Evolutionary conservation across 2,329 filamentous ascomycete genomes (phyloP).

Genomic region (Reticulascus tulasneorum): DNA sequence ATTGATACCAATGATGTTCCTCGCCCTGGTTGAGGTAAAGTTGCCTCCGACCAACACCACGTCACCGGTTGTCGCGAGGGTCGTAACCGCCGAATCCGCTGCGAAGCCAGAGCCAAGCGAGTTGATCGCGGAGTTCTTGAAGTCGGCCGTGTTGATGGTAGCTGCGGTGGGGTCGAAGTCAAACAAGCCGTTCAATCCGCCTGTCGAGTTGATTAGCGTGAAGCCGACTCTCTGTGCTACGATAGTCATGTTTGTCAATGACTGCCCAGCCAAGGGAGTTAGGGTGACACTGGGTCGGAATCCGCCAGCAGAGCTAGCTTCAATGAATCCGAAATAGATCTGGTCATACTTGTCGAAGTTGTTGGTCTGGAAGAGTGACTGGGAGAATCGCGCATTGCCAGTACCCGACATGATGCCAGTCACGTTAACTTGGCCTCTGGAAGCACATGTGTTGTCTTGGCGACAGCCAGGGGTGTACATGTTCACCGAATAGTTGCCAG

Average conservation of each 20-base stretch:
- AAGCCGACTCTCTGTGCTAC: slow-evolving; percentile 91
- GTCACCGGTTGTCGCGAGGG: slow-evolving; percentile 62
- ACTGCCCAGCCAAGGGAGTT: slow-evolving; percentile 62
- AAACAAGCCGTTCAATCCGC: slow-evolving; percentile 83
- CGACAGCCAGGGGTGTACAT: slow-evolving; percentile 90
- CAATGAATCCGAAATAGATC: slow-evolving; percentile 81
- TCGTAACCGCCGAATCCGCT: slow-evolving; percentile 62
- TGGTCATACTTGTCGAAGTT: slow-evolving; percentile 95
- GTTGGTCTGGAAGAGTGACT: slow-evolving; percentile 81
- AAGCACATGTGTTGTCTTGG: slow-evolving; percentile 71
- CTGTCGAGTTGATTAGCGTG: slow-evolving; percentile 66
- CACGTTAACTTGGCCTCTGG: slow-evolving; percentile 77
- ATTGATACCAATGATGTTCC: slow-evolving; percentile 74
- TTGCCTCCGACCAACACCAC: slow-evolving; percentile 77
- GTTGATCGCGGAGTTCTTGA: slow-evolving; percentile 71
- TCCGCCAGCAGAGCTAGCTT: slow-evolving; percentile 59
- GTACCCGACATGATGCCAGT: slow-evolving; percentile 64
- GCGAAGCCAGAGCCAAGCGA: slow-evolving; percentile 68
- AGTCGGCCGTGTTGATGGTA: slow-evolving; percentile 55
- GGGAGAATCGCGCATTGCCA: slow-evolving; percentile 46
- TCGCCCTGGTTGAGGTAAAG: slow-evolving; percentile 65
- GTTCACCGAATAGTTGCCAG: slow-evolving; percentile 87
- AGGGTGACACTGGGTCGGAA: slow-evolving; percentile 83
- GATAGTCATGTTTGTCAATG: slow-evolving; percentile 60
- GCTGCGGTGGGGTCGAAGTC: slow-evolving; percentile 72